These are phyloP conservation scores for Venturia asperata DNA, from an alignment of 2,329 filamentous ascomycete species.

Conservation along the genomic window DNA sequence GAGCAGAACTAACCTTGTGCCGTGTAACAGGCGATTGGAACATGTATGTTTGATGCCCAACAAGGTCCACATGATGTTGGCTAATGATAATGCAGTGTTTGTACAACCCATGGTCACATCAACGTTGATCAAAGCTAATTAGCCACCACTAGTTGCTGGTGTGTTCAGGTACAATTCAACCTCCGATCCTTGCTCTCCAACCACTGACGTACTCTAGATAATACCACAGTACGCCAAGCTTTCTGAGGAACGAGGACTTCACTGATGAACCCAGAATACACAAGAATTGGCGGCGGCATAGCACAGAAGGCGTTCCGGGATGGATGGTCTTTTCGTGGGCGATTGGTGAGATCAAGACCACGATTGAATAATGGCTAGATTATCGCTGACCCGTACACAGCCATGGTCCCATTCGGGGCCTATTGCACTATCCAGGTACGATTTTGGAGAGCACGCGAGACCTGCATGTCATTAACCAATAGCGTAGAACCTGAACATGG, in stretches of 20 bases:
- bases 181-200: conserved; percentile 1
- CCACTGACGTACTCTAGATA: conserved; percentile 14
- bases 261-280: conserved; percentile 40
- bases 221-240: conserved; percentile 16
- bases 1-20: neutral
- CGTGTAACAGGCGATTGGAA: conserved; percentile 13
- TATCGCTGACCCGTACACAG: conserved; percentile 28
- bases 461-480: neutral
- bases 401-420: conserved; percentile 44
- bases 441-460: neutral
- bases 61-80: neutral
- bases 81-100: conserved; percentile 8
- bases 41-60: conserved; percentile 8
- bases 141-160: conserved; percentile 11
- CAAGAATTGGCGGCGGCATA: conserved; percentile 55
- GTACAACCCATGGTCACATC: conserved; percentile 9
- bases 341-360: conserved; percentile 35
- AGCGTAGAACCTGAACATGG: conserved; percentile 47
- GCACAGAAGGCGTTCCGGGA: conserved; percentile 53
- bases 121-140: conserved; percentile 13
- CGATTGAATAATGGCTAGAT: neutral
- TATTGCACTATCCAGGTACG: conserved; percentile 46
- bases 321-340: conserved; percentile 59
- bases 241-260: neutral
- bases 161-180: conserved; percentile 11